Conservation (phyloP, 2,329 filamentous ascomycete species). For the Colletotrichum sp. region DNA sequence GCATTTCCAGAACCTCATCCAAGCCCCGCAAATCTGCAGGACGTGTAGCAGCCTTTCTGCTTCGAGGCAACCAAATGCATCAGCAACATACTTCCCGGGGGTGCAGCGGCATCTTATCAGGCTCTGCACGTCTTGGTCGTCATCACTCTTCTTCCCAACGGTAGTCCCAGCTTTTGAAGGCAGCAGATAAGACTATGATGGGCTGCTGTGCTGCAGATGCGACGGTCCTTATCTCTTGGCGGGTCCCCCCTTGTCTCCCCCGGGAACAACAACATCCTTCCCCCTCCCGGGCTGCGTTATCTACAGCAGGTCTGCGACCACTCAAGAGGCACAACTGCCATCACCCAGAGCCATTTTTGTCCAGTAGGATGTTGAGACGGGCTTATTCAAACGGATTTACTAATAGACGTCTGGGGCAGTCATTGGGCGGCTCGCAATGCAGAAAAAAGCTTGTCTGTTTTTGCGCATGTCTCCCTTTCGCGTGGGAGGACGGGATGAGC, state of each 20-base stretch:
- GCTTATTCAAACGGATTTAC: not conserved
- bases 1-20: not conserved
- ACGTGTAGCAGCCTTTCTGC: slow-evolving; percentile 4
- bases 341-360: not conserved
- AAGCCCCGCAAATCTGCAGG: slow-evolving; percentile 7
- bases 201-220: not conserved
- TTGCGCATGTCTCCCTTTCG: not conserved
- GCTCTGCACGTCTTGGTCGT: not conserved
- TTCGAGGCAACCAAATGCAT: slow-evolving; percentile 1
- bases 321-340: not conserved
- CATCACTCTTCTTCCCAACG: not conserved
- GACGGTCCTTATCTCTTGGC: slow-evolving; percentile 17
- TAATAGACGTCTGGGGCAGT: not conserved
- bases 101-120: slow-evolving; percentile 8
- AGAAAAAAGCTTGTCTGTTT: slow-evolving; percentile 8
- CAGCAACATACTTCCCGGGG: not conserved
- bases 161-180: not conserved
- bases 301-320: not conserved
- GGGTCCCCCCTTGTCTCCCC: not conserved
- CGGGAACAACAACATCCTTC: not conserved
- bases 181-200: not conserved
- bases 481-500: not conserved
- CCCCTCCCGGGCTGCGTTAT: not conserved
- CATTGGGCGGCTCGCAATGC: not conserved
- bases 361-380: not conserved